Conservation (phyloP, 768 basidiomycete genomes). For the Amanita phalloides region DNA sequence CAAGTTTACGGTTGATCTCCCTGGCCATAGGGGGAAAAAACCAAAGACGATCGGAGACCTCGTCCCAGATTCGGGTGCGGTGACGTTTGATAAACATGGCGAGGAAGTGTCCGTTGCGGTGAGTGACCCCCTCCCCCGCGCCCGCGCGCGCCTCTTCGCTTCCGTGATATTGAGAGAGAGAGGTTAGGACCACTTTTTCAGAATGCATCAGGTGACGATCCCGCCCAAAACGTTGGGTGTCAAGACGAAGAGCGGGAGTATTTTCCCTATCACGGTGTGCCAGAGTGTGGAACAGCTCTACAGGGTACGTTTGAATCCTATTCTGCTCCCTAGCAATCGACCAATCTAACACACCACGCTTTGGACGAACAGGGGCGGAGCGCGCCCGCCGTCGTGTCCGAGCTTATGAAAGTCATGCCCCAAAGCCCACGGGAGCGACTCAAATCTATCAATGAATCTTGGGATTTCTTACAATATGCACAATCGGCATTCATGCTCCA, state of each 20-base stretch:
- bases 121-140: not conserved
- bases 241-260: not conserved
- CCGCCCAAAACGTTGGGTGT: constrained; percentile 1
- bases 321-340: too few relatives aligned
- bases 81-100: constrained; percentile 1
- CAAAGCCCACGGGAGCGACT: not conserved
- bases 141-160: not conserved
- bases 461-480: not conserved
- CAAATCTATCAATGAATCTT: not conserved
- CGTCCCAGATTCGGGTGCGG: not conserved
- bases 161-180: not conserved
- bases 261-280: constrained; percentile 1
- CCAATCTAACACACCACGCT: not conserved
- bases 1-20: constrained; percentile 1
- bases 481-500: not conserved
- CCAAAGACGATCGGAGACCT: not conserved
- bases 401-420: not conserved
- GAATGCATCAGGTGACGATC: not conserved
- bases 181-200: not conserved
- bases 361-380: not conserved
- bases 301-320: not conserved
- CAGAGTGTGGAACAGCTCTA: not conserved
- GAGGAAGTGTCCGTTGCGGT: constrained; percentile 4
- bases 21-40: not conserved
- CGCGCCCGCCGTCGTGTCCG: not conserved